Evolutionary conservation across 345 rosid species (phyloP).

Genomic region (Brassica napus): Da-Ae NC_063435.1:1869501-1870000

Average conservation of each 20-base stretch:
- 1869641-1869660: not conserved
- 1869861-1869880: constrained; percentile 54
- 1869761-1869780: constrained; percentile 15
- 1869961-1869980: not conserved
- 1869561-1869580: not conserved
- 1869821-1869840: constrained; percentile 62
- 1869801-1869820: constrained; percentile 58
- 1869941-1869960: not conserved
- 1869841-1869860: constrained; percentile 31
- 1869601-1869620: not conserved
- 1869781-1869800: constrained; percentile 36
- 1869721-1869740: not conserved
- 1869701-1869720: constrained; percentile 1
- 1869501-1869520: not conserved
- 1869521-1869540: no score
- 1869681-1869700: not conserved
- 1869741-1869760: not conserved
- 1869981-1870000: constrained; percentile 20
- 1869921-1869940: constrained; percentile 4
- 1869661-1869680: not conserved
- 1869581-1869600: not conserved
- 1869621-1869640: not conserved
- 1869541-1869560: no score
- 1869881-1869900: constrained; percentile 55
- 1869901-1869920: constrained; percentile 52